phyloP scores from a whole-genome alignment of 2,329 filamentous ascomycete species.

The Magnaporthiopsis rhizophila region DNA sequence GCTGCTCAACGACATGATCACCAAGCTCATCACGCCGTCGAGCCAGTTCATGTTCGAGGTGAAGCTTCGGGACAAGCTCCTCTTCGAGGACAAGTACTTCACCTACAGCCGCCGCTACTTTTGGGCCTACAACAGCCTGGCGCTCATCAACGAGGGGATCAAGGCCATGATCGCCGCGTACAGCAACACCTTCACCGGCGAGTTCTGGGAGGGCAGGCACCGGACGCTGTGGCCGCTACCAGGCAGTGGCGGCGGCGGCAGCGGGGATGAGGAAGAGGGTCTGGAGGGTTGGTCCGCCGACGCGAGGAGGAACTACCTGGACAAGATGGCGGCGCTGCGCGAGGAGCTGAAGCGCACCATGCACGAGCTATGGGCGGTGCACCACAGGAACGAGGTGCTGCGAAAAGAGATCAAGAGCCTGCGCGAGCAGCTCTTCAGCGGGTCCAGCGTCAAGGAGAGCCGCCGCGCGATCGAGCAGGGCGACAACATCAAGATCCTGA shows the following conservation, averaged over 20 bases:
- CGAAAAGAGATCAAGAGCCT: conserved; percentile 47
- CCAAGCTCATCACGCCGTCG: conserved; percentile 51
- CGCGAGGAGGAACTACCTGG: conserved; percentile 37
- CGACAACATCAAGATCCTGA: conserved; percentile 52
- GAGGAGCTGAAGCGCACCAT: conserved; percentile 44
- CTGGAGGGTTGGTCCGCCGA: conserved; percentile 24
- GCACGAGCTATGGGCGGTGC: conserved; percentile 35
- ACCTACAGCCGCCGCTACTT: conserved; percentile 56
- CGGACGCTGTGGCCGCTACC: conserved; percentile 44
- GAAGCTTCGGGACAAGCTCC: conserved; percentile 44
- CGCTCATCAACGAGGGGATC: conserved; percentile 51
- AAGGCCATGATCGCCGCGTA: conserved; percentile 50
- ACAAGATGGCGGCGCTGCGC: conserved; percentile 36
- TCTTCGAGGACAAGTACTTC: conserved; percentile 54
- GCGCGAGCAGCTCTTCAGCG: conserved; percentile 54
- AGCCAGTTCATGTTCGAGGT: conserved; percentile 51
- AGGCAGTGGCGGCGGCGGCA: too few relatives aligned
- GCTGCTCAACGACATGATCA: conserved; percentile 48
- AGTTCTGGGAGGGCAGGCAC: conserved; percentile 49
- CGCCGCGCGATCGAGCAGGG: conserved; percentile 56
- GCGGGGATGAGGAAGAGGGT: conserved; percentile 23
- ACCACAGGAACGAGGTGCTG: conserved; percentile 43
- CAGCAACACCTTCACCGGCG: conserved; percentile 47
- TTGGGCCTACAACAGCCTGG: conserved; percentile 54
- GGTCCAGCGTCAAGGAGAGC: conserved; percentile 54